These are phyloP conservation scores for Seminavis robusta DNA, from an alignment of 108 stramenopile species.

Conservation along the genomic window DNA sequence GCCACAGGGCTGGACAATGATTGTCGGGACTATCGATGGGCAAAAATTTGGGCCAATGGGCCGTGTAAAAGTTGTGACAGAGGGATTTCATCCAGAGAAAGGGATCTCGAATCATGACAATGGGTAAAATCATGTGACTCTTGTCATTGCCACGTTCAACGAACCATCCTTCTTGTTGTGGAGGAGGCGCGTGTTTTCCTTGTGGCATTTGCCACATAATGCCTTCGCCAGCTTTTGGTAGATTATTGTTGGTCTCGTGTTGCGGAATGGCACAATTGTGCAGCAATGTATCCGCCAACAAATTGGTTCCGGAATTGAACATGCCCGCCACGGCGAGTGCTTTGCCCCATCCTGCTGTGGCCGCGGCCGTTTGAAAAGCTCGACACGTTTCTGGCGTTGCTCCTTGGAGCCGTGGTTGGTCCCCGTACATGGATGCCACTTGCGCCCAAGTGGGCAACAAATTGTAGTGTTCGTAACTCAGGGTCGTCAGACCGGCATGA, in stretches of 20 bases:
- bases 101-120: conserved; percentile 84
- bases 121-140: conserved; percentile 30
- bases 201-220: conserved; percentile 71
- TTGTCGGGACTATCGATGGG: conserved; percentile 40
- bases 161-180: neutral
- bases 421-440: conserved; percentile 58
- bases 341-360: no score
- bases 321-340: conserved; percentile 11
- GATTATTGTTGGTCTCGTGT: no score
- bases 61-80: conserved; percentile 62
- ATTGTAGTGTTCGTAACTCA: no score
- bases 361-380: no score
- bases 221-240: no score
- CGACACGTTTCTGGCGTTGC: no score
- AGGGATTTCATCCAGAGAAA: conserved; percentile 74
- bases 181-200: conserved; percentile 78
- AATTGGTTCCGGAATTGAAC: conserved; percentile 21
- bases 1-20: no score
- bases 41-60: neutral
- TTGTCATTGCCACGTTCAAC: conserved; percentile 53
- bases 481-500: no score
- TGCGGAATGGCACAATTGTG: no score
- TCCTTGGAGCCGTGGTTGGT: no score
- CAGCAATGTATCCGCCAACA: conserved; percentile 2
- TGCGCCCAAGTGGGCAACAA: conserved; percentile 37